These are phyloP conservation scores for Apostasia shenzhenica DNA, from an alignment of 106 monocot species.

Conservation along the genomic window DNA sequence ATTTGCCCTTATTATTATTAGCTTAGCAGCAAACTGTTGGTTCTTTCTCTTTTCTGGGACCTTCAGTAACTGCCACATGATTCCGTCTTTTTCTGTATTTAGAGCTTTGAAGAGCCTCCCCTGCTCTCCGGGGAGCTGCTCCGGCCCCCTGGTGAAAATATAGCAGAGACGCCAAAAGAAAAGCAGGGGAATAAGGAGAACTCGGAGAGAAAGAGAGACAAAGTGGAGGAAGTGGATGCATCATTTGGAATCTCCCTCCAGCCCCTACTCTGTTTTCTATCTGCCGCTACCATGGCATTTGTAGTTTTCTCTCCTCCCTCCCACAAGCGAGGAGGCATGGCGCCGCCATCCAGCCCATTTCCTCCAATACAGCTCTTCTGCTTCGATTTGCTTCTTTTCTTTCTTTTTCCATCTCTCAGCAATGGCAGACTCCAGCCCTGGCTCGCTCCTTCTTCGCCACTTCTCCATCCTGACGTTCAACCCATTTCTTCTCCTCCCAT, in stretches of 20 bases:
- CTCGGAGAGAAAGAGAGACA: background rate
- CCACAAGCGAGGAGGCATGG: background rate
- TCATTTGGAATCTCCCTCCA: too few species aligned
- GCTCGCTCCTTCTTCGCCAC: background rate
- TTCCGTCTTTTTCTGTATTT: background rate
- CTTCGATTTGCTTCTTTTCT: background rate
- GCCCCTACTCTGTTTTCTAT: background rate
- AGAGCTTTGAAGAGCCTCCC: background rate
- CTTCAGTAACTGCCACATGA: background rate
- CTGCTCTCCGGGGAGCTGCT: background rate
- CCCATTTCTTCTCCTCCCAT: background rate
- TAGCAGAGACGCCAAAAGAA: background rate
- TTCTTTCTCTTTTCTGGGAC: background rate
- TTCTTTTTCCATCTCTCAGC: slow-evolving; percentile 1
- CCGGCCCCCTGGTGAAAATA: background rate
- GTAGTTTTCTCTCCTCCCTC: background rate
- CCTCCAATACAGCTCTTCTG: too few species aligned
- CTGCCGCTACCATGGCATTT: background rate
- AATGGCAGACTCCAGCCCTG: background rate
- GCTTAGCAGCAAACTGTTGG: too few species aligned
- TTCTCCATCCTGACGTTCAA: background rate
- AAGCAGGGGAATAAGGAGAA: background rate
- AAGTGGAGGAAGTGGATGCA: background rate
- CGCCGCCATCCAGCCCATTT: background rate
- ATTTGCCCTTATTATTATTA: too few species aligned